Base-by-base conservation (phyloP, 257 asterid genomes). In the Scutellaria minor region DNA sequence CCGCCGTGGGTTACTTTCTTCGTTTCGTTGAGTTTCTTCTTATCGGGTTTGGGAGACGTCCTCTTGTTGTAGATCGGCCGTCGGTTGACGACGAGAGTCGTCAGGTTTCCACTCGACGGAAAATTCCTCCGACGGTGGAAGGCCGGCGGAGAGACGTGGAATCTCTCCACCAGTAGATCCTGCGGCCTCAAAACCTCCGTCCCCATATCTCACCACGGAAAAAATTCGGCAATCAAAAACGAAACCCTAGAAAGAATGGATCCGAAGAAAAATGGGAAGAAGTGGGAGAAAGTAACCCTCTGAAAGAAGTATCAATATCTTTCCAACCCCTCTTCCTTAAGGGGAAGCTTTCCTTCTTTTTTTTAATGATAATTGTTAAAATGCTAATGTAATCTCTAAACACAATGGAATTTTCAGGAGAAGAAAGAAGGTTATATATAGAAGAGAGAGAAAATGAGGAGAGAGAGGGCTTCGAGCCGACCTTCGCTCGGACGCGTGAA, bases 141-240 rank as follows among this genome's bases (percentile, higher is more conserved):
- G 18, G 80, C 1, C 77, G 84, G 48, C 68, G 69, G 75, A 10
- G 69, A 20, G 7, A 18, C 66, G 15, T 61, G 71, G 41, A 68
- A 73, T 31, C 86, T 70, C 44, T 62, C 83, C 1, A 18, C 81
- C 68, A 81, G 72, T 68, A 75, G 52, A 68, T 82, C 83, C 2
- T 74, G 89, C 68, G 84, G 78, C 58, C 72, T 47, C 74, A 81
- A 72, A 68, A 84, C 84, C 66, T 84, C 89, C 39, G 89, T 84
- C 6, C 83, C 89, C 89, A 84, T 84, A 1, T 24, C 9, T 46
- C 13, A 52, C 18, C 18, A 18, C 18, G 18, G 9, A 62, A 63
- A 35, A 1, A 57, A 8, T 24, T 39, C 14, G 35, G 42, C 51
- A 51, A 68, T 7, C 48, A 57, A 42, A 66, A 72, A 52, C 1